Evolutionary conservation across 306 rosid species (phyloP).

Genomic region (Gynostemma pentaphyllum): DNA sequence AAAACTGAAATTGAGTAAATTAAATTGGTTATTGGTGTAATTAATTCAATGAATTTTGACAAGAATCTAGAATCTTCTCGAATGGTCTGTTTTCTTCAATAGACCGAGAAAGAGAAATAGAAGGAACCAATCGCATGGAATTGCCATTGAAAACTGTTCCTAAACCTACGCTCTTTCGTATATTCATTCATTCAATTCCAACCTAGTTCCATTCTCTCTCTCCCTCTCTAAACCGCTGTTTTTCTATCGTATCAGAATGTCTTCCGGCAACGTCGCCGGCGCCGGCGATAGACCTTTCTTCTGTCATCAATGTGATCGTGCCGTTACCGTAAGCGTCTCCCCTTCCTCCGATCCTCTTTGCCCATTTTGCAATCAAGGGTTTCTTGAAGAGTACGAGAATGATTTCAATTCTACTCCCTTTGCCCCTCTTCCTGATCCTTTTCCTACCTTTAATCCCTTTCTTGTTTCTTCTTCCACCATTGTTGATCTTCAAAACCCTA

Average conservation of each 20-base stretch:
- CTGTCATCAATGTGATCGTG: conserved; percentile 11
- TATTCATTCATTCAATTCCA: not conserved
- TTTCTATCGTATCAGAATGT: not conserved
- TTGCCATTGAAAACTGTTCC: not conserved
- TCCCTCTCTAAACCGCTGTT: not conserved
- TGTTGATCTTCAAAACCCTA: conserved; percentile 12
- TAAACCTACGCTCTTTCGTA: not conserved
- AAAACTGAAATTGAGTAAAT: too few species aligned
- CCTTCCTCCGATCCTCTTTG: conserved; percentile 5
- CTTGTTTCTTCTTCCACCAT: not conserved
- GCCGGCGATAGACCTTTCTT: conserved; percentile 4
- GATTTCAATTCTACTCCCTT: not conserved
- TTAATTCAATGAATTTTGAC: too few species aligned
- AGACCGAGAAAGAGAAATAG: not conserved
- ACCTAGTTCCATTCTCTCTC: not conserved
- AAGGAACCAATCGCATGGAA: not conserved
- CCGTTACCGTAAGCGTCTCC: not conserved
- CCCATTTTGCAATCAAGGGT: conserved; percentile 9
- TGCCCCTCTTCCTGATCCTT: not conserved
- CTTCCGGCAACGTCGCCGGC: not conserved
- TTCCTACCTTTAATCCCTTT: not conserved
- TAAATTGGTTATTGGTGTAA: too few species aligned
- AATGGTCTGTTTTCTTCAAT: not conserved
- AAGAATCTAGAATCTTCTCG: not conserved
- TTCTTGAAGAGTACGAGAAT: conserved; percentile 13